These are phyloP conservation scores for Paratrypanosoma confusum DNA, from an alignment of 208 protist genomes.

Conservation along the genomic window DNA sequence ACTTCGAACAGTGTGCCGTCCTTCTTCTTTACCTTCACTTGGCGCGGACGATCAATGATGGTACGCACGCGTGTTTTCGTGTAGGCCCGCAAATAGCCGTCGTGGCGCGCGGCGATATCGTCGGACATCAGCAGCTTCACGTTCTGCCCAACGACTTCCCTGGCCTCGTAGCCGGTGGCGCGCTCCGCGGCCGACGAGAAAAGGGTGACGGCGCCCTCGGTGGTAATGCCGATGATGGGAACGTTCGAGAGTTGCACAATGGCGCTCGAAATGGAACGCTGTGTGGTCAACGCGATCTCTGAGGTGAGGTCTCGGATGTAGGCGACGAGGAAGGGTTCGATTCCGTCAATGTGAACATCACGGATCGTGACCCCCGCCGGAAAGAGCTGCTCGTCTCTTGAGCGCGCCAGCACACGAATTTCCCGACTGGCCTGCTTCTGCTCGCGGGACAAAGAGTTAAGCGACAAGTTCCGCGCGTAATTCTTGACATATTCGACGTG, in stretches of 20 bases:
- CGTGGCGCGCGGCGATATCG: conserved; percentile 9
- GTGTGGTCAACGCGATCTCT: conserved; percentile 6
- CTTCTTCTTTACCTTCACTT: conserved; percentile 4
- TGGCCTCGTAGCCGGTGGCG: conserved; percentile 7
- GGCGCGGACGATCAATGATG: conserved; percentile 5
- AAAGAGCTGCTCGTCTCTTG: conserved; percentile 8
- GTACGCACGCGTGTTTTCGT: conserved; percentile 8
- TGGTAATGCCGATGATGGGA: conserved; percentile 12
- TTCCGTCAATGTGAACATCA: conserved; percentile 10
- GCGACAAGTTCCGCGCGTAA: conserved; percentile 6
- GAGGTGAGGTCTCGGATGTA: conserved; percentile 4
- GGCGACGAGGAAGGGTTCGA: conserved; percentile 8
- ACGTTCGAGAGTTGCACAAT: conserved; percentile 9
- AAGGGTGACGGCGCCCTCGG: conserved; percentile 5
- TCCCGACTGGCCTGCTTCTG: conserved; percentile 1
- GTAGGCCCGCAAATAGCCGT: conserved; percentile 16
- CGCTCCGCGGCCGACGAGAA: conserved; percentile 14
- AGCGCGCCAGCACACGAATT: neutral
- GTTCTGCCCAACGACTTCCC: conserved; percentile 17
- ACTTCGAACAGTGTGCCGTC: conserved; percentile 11
- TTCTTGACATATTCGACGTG: conserved; percentile 11
- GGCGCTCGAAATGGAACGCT: conserved; percentile 5
- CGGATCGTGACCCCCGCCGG: conserved; percentile 2
- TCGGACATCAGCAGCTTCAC: conserved; percentile 13
- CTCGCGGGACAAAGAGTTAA: neutral